These are phyloP conservation scores for Trichosporon faecale DNA, from an alignment of 1,284 basidiomycete species.

Conservation along the genomic window DNA sequence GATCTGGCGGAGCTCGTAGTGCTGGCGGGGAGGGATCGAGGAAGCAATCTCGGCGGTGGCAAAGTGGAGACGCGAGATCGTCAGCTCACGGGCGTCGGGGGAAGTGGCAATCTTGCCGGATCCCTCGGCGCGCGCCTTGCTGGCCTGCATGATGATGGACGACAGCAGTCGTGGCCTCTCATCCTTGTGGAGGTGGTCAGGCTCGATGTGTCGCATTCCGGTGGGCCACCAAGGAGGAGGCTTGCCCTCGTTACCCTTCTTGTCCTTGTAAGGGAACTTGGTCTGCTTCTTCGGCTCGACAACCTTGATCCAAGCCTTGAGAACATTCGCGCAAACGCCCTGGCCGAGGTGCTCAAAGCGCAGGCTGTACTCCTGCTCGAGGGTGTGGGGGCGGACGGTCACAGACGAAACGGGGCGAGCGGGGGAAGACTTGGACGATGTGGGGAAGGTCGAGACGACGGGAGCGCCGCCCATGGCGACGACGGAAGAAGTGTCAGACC, in stretches of 20 bases:
- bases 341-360: conserved; percentile 54
- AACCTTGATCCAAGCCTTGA: conserved; percentile 57
- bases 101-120: conserved; percentile 17
- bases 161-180: conserved; percentile 55
- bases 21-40: conserved; percentile 54
- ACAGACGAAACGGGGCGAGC: conserved; percentile 34
- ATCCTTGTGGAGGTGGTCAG: conserved; percentile 56
- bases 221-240: conserved; percentile 57
- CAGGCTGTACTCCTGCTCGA: conserved; percentile 46
- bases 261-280: conserved; percentile 58
- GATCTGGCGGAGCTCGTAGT: conserved; percentile 54
- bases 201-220: conserved; percentile 56
- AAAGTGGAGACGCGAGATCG: conserved; percentile 53
- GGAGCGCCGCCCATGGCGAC: conserved; percentile 31
- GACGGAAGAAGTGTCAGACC: conserved; percentile 28
- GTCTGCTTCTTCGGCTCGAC: conserved; percentile 59
- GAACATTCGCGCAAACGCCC: conserved; percentile 56
- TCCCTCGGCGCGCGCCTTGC: conserved; percentile 28
- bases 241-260: conserved; percentile 55
- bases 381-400: conserved; percentile 34
- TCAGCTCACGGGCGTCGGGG: conserved; percentile 29
- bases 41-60: conserved; percentile 55
- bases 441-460: conserved; percentile 21
- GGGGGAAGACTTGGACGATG: conserved; percentile 27
- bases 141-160: conserved; percentile 52